Conservation (phyloP, 768 basidiomycete genomes). For the Kwoniella newhampshirensis region DNA sequence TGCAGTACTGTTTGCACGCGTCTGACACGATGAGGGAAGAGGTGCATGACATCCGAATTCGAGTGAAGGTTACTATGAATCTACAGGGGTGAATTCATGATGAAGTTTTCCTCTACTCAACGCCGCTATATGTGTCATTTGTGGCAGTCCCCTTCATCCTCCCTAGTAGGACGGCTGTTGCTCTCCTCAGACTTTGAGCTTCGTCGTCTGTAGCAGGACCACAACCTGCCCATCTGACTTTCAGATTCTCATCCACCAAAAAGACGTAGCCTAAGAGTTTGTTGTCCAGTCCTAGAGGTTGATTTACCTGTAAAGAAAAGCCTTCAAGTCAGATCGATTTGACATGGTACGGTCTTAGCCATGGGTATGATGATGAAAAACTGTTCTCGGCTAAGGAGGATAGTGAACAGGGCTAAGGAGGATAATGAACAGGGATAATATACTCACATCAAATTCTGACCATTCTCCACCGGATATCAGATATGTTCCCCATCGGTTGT, state of each 20-base stretch:
- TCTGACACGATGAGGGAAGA: too few species aligned
- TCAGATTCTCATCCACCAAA: constrained; percentile 77
- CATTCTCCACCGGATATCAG: constrained; percentile 50
- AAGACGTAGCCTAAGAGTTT: constrained; percentile 89
- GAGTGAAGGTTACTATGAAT: too few species aligned
- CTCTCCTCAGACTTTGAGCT: constrained; percentile 65
- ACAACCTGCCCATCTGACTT: constrained; percentile 88
- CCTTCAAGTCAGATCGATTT: too few species aligned
- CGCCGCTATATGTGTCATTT: too few species aligned
- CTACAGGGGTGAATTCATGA: too few species aligned
- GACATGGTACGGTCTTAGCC: too few species aligned
- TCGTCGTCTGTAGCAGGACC: constrained; percentile 79
- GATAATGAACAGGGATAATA: constrained; percentile 58
- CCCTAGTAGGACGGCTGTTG: constrained; percentile 51
- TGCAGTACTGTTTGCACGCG: too few species aligned
- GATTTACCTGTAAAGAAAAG: constrained; percentile 32
- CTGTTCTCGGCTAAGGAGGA: too few species aligned
- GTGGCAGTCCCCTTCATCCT: constrained; percentile 39
- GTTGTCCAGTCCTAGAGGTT: constrained; percentile 79
- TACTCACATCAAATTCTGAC: constrained; percentile 42
- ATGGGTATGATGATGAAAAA: too few species aligned
- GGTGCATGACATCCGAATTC: too few species aligned
- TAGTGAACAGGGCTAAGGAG: constrained; percentile 62
- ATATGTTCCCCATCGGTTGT: constrained; percentile 55
- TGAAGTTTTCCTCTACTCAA: too few species aligned